Evolutionary conservation across 2,329 filamentous ascomycete species (phyloP), one percentile per base, ranked within the genome.

Genomic region (Alternaria atra): DNA sequence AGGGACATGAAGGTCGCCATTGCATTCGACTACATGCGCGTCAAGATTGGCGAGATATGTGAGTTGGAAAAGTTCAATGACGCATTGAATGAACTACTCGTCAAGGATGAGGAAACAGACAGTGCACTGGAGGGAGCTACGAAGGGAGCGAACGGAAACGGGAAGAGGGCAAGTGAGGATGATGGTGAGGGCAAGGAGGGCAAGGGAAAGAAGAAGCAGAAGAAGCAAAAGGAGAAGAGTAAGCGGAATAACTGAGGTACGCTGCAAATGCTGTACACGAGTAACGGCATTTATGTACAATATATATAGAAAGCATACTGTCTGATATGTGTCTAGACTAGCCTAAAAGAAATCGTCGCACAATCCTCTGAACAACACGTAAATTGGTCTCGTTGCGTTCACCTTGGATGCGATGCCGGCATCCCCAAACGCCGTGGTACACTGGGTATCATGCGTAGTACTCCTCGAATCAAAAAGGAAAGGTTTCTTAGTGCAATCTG

Each of bases 11-110:
- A 89, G 39, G 87, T 92, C 15, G 84, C 91, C 59, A 85, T 93
- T 57, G 91, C 90, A 2, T 93, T 93, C 76, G 92, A 95, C 73
- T 88, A 91, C 67, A 94, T 94, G 91, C 82, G 86, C 5, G 87
- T 93, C 40, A 88, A 84, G 75, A 80, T 93, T 30, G 87, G 88
- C 8, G 90, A 93, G 66, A 91, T 93, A 65, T 85, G 85, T 61
- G 84, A 89, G 77, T 83, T 91, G 47, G 87, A 88, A 67, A 83
- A 84, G 66, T 91, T 87, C 70, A 82, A 87, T 59, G 86, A 86
- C 12, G 88, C 88, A 17, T 69, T 91, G 58, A 79, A 84, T 63
- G 82, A 83, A 75, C 74, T 91, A 61, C 84, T 90, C 67, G 84
- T 65, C 4, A 69, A 67, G 20, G 69, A 74, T 4, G 68, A 73